A percentile compares a stretch with the other conserved stretches of the same genome.
Conservation (phyloP, 306 rosid genomes). For the Morella rubra region DNA sequence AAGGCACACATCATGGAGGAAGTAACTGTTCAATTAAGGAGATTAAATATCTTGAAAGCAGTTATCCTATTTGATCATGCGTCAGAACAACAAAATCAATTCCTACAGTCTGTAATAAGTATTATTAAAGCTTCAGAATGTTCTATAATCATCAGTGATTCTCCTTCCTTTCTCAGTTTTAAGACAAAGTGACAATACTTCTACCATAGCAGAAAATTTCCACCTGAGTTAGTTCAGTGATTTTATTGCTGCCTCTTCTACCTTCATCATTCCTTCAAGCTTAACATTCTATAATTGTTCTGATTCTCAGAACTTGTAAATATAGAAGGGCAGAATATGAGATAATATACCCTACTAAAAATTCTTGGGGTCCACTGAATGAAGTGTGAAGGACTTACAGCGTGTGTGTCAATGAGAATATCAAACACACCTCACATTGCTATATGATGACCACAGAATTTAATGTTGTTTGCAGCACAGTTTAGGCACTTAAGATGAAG, state of each 20-base stretch:
- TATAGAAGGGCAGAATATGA: neutral
- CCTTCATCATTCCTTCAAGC: neutral
- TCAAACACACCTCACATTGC: neutral
- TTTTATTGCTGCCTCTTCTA: neutral
- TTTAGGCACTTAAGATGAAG: neutral
- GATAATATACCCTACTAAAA: neutral
- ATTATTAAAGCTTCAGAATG: neutral
- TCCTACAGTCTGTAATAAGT: neutral
- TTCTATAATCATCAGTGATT: neutral
- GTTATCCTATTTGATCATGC: neutral
- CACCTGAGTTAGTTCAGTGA: neutral
- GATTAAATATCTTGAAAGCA: neutral
- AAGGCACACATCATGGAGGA: conserved; percentile 11
- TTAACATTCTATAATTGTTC: neutral
- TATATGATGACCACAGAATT: too few relatives aligned
- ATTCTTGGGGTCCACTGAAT: neutral
- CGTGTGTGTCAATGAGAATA: neutral
- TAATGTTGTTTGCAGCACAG: neutral
- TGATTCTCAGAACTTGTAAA: neutral
- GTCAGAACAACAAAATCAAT: neutral
- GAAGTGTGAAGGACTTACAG: neutral
- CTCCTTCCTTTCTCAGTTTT: neutral
- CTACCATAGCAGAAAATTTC: neutral
- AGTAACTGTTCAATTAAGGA: neutral
- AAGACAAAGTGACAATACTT: neutral